These are phyloP conservation scores for Phialocephala subalpina DNA, from an alignment of 2,329 filamentous ascomycete genomes.

Conservation along the genomic window DNA sequence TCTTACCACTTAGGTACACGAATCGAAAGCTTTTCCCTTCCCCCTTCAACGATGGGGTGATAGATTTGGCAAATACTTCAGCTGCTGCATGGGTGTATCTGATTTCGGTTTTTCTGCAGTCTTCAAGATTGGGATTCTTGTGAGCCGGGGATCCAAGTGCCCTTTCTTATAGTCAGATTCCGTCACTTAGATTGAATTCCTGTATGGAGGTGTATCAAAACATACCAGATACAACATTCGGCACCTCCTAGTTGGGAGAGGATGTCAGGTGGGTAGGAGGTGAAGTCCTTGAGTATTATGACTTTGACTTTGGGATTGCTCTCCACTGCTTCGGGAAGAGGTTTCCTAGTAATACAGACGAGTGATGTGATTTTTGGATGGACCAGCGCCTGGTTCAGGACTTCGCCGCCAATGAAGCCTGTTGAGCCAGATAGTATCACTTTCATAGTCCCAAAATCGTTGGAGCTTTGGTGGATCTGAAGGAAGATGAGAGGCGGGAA, in stretches of 20 bases:
- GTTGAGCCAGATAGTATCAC: slow-evolving; percentile 65
- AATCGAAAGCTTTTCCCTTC: slow-evolving; percentile 49
- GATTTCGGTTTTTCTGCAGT: slow-evolving; percentile 42
- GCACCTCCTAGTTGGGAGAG: slow-evolving; percentile 50
- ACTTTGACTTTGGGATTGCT: slow-evolving; percentile 57
- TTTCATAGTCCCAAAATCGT: slow-evolving; percentile 54
- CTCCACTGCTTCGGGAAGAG: slow-evolving; percentile 52
- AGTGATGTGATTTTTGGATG: slow-evolving; percentile 59
- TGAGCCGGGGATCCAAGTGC: slow-evolving; percentile 36
- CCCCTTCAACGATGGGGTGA: slow-evolving; percentile 27
- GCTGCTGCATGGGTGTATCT: slow-evolving; percentile 46
- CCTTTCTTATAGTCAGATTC: slow-evolving; percentile 18
- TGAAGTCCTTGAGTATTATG: slow-evolving; percentile 61
- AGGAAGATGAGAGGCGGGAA: too few species aligned
- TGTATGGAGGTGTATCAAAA: too few species aligned
- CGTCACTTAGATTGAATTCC: too few species aligned
- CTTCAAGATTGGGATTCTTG: slow-evolving; percentile 35
- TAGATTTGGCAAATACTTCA: slow-evolving; percentile 39
- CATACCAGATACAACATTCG: slow-evolving; percentile 56
- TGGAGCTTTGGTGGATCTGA: background rate
- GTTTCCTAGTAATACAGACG: slow-evolving; percentile 59
- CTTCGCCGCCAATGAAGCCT: slow-evolving; percentile 61
- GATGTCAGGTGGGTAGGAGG: slow-evolving; percentile 55
- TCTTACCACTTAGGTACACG: slow-evolving; percentile 48
- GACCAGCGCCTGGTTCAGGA: slow-evolving; percentile 59